phyloP scores from a whole-genome alignment of 23 red algal species.

The Gracilaria vermiculophylla region DNA sequence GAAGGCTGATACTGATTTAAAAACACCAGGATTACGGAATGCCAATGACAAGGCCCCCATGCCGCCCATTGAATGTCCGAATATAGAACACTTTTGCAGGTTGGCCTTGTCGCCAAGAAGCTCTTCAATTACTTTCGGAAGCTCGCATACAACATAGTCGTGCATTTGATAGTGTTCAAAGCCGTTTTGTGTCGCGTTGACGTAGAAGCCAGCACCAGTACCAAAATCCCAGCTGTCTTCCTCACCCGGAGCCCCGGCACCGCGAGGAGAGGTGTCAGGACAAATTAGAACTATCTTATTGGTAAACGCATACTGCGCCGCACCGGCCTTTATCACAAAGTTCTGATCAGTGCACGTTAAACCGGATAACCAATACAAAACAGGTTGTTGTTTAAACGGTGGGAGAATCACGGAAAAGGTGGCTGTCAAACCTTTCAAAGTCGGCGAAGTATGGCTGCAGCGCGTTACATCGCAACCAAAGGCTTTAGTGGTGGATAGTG shows the following conservation, averaged over 20 bases:
- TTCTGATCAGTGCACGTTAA: conserved; percentile 96
- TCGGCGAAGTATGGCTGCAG: conserved; percentile 46
- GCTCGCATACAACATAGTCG: conserved; percentile 69
- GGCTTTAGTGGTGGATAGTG: conserved; percentile 51
- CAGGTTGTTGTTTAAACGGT: conserved; percentile 16
- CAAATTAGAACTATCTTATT: conserved; percentile 68
- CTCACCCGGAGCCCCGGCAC: conserved; percentile 76
- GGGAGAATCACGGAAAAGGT: conserved; percentile 67
- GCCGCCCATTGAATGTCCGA: conserved; percentile 98
- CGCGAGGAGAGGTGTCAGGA: conserved; percentile 94
- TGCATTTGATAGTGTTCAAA: conserved; percentile 87
- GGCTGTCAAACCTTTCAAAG: conserved; percentile 66
- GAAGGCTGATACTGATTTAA: conserved; percentile 84
- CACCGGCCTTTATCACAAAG: conserved; percentile 82
- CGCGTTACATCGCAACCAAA: conserved; percentile 66
- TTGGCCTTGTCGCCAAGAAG: not conserved
- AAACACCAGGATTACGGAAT: conserved; percentile 66
- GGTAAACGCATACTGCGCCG: conserved; percentile 17
- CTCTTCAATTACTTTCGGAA: conserved; percentile 22
- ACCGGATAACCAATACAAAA: conserved; percentile 84
- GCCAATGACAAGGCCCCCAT: conserved; percentile 88
- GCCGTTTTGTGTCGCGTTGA: conserved; percentile 71
- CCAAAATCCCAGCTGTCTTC: conserved; percentile 94
- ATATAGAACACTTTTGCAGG: conserved; percentile 19
- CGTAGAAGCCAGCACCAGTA: conserved; percentile 94